Evolutionary conservation across 768 basidiomycete genomes (phyloP), one percentile per base, ranked within the genome.

Genomic region (Phylloporus arenicola): DNA sequence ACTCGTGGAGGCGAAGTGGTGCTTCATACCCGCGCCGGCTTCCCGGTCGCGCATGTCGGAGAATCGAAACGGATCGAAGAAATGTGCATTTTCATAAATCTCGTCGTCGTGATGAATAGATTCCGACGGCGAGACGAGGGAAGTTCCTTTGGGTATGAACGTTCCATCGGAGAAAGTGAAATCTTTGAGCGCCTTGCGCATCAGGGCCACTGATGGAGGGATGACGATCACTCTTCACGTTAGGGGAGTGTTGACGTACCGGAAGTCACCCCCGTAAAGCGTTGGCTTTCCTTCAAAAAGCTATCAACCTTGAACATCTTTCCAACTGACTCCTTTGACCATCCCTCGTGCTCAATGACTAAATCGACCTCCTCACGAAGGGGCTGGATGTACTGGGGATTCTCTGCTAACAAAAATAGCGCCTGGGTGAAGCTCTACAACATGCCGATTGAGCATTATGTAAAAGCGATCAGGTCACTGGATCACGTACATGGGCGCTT

Each of bases 31-130:
- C 20, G 72, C 72, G 2, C 57, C 72, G 3, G 59, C 70, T 3
- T 67, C 63, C 30, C 50, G 53, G 14, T 74, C 67, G 47, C 68
- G 58, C 54, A 71, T 65, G 11, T 68, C 57, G 2, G 66, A 67
- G 55, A 78, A 81, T n/a, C 80, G 76, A 63, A 75, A 78, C 0
- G 73, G 73, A 34, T 79, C 71, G 53, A 82, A 75, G 6, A 50
- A 54, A 6, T 63, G 25, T 5, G 75, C 57, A 24, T 72, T 61
- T 9, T 65, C 53, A 41, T 76, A 74, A 19, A 45, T 16, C 19
- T 48, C 35, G 2, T 45, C 35, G 45, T 62, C 61, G 49, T 43
- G 55, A 45, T 68, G 67, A 6, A 61, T 41, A 10, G 61, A 58
- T 40, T 58, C 54, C 11, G 59, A 46, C 12, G 68, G 59, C 24